Evolutionary conservation across 1,139 yeast species (phyloP).

Genomic region (Yamadazyma triangularis): DNA sequence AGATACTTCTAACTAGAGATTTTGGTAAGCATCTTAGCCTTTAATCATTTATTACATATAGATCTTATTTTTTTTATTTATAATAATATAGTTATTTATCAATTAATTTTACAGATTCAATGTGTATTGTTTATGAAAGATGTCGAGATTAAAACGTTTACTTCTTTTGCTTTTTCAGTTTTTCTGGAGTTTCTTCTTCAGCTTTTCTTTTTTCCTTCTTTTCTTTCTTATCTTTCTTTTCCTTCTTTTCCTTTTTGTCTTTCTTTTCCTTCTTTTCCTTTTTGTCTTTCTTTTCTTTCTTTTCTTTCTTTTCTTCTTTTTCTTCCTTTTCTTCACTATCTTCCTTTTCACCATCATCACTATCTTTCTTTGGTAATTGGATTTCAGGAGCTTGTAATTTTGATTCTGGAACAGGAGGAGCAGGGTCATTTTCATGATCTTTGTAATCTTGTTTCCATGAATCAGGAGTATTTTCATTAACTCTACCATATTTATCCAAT

Average conservation of each 20-base stretch:
- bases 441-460: slow-evolving; percentile 87
- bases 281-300: slow-evolving; percentile 63
- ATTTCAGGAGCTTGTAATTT: slow-evolving; percentile 47
- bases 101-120: no score
- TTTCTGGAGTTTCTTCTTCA: no score
- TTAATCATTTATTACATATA: neutral
- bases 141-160: no score
- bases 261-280: slow-evolving; percentile 53
- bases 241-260: slow-evolving; percentile 42
- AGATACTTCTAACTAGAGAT: neutral
- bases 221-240: slow-evolving; percentile 52
- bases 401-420: slow-evolving; percentile 46
- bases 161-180: no score
- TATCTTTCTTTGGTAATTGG: slow-evolving; percentile 48
- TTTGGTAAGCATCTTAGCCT: neutral
- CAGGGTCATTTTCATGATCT: slow-evolving; percentile 68
- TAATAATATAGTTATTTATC: no score
- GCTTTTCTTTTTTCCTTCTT: slow-evolving; percentile 41
- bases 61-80: no score
- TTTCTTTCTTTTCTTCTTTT: slow-evolving; percentile 61
- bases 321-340: slow-evolving; percentile 27
- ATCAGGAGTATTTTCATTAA: slow-evolving; percentile 89
- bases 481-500: slow-evolving; percentile 91
- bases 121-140: no score
- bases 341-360: slow-evolving; percentile 28